Evolutionary conservation across 176 grass and related monocot genomes (phyloP).

Genomic region (Oryza australiensis): DNA sequence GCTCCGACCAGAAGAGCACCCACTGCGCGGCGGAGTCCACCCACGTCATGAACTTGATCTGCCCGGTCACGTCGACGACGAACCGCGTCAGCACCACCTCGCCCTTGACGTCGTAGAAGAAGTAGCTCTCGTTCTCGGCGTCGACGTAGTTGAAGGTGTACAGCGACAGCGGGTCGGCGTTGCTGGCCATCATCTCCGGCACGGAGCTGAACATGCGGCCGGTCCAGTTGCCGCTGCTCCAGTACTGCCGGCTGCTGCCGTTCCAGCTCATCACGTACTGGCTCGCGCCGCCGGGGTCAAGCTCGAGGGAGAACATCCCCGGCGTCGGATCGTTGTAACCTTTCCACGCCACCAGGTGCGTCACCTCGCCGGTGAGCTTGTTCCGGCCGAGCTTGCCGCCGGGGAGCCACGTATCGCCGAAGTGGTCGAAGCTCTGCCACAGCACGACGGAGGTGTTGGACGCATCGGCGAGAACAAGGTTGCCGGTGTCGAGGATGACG

Average conservation of each 20-base stretch:
- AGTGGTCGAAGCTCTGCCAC: constrained; percentile 77
- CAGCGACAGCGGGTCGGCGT: not conserved
- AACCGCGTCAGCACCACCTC: constrained; percentile 39
- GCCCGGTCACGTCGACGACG: constrained; percentile 40
- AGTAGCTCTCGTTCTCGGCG: constrained; percentile 45
- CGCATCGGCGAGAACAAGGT: constrained; percentile 51
- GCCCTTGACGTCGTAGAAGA: constrained; percentile 45
- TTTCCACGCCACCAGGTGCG: constrained; percentile 43
- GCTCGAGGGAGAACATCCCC: constrained; percentile 44
- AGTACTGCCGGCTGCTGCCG: constrained; percentile 30
- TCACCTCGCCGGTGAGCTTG: constrained; percentile 47
- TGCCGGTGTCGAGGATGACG: constrained; percentile 57
- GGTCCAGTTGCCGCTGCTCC: constrained; percentile 65
- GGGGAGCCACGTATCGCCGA: constrained; percentile 61
- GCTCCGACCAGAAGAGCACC: constrained; percentile 49
- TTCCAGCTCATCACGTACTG: constrained; percentile 61
- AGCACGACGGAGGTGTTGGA: constrained; percentile 43
- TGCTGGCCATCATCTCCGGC: constrained; percentile 47
- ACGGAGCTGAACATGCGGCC: constrained; percentile 37
- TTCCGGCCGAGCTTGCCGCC: constrained; percentile 53
- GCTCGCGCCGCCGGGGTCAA: constrained; percentile 47
- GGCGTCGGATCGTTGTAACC: constrained; percentile 39
- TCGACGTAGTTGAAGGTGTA: constrained; percentile 52
- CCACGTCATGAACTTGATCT: constrained; percentile 54
- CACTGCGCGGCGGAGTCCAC: not conserved